A percentile compares a stretch with the other conserved stretches of the same genome.
phyloP scores from a whole-genome alignment of 2,329 filamentous ascomycete species.

The Fusarium hostae region DNA sequence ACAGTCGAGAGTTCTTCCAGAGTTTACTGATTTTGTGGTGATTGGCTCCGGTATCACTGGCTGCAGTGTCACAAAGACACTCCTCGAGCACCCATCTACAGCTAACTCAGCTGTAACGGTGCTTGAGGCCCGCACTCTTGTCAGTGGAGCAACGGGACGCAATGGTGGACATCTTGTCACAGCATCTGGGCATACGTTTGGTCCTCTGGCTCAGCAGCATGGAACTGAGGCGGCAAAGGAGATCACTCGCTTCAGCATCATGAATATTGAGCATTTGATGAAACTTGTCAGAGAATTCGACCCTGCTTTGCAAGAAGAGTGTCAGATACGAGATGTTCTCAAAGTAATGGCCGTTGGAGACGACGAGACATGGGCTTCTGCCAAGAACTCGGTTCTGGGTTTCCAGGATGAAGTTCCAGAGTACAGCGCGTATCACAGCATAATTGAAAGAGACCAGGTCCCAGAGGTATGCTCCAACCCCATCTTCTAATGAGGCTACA shows the following conservation, averaged over 20 bases:
- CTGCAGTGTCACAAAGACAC: constrained; percentile 41
- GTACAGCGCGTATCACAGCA: background rate
- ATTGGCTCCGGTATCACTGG: constrained; percentile 50
- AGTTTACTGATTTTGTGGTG: constrained; percentile 38
- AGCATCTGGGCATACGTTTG: constrained; percentile 40
- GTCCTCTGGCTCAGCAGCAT: constrained; percentile 35
- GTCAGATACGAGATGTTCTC: background rate
- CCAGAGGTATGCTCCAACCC: background rate
- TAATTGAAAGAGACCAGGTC: background rate
- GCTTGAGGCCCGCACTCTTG: constrained; percentile 44
- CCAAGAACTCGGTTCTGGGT: background rate
- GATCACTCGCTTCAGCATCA: constrained; percentile 27
- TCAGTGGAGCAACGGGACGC: constrained; percentile 47
- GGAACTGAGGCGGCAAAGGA: constrained; percentile 10
- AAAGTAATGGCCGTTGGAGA: constrained; percentile 17
- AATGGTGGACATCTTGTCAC: constrained; percentile 46
- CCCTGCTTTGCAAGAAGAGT: background rate
- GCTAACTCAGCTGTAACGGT: constrained; percentile 29
- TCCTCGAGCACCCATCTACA: constrained; percentile 34
- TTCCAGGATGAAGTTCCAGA: background rate
- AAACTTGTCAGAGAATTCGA: background rate
- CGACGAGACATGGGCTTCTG: background rate
- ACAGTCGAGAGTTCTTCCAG: constrained; percentile 38
- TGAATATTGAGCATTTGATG: constrained; percentile 8
- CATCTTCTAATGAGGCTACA: too few species aligned